Conservation (phyloP, 2,329 filamentous ascomycete genomes). For the Stachybotrys echinatus region DNA sequence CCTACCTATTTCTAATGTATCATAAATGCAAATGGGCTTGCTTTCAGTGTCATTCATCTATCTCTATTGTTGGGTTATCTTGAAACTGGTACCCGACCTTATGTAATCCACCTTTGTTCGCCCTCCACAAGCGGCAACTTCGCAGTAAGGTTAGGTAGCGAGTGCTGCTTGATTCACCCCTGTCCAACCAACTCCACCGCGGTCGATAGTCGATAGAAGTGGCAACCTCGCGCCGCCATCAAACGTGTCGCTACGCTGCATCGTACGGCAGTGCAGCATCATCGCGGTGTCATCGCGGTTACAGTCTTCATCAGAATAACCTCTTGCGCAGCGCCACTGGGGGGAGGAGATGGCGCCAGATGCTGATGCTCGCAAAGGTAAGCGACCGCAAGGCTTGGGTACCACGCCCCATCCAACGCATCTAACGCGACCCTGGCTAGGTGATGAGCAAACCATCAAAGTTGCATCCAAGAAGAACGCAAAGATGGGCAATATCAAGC, state of each 20-base stretch:
- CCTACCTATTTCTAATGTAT: no score
- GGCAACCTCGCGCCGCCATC: not conserved
- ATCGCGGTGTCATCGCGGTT: no score
- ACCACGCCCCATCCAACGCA: not conserved
- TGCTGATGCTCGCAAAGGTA: conserved; percentile 23
- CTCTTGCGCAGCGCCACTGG: not conserved
- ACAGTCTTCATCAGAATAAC: no score
- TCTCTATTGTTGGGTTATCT: no score
- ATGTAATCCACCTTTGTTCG: not conserved
- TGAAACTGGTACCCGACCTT: not conserved
- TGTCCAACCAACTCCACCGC: not conserved
- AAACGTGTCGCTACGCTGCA: no score
- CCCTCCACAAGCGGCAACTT: no score
- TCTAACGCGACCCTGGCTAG: conserved; percentile 19
- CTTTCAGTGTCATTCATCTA: no score
- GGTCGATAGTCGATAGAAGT: not conserved
- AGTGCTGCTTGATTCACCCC: not conserved
- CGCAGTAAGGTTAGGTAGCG: not conserved
- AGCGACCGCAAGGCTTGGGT: conserved; percentile 1
- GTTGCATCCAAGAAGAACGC: conserved; percentile 52
- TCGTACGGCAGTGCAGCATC: no score
- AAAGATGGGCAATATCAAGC: conserved; percentile 50
- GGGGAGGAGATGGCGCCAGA: conserved; percentile 10
- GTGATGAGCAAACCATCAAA: conserved; percentile 57
- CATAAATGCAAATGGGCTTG: no score